Conservation (phyloP, 371 early-diverging fungal genomes). For the Syncephalastrum monosporum region DNA sequence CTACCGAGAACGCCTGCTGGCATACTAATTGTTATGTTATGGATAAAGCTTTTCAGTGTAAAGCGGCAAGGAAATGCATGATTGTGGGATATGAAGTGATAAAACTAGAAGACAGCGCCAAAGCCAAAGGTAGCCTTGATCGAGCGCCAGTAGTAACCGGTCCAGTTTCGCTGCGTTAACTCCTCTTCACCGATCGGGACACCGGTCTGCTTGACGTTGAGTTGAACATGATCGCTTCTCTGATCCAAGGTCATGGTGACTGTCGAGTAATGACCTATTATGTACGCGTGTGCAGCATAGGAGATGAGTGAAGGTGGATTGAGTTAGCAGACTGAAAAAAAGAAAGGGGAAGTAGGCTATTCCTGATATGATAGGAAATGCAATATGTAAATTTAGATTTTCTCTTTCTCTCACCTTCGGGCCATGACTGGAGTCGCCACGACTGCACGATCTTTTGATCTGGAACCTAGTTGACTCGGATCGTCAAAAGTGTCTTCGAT, state of each 20-base stretch:
- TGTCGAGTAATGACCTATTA: constrained; percentile 73
- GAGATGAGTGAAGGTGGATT: too few relatives aligned
- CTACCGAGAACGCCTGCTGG: too few relatives aligned
- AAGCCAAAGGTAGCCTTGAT: constrained; percentile 91
- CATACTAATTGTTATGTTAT: too few relatives aligned
- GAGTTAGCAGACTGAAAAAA: neutral
- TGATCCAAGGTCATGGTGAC: constrained; percentile 79
- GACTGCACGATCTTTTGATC: constrained; percentile 80
- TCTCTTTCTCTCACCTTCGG: constrained; percentile 51
- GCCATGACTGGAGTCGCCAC: constrained; percentile 89
- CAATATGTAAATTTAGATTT: too few relatives aligned
- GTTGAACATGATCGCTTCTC: constrained; percentile 61
- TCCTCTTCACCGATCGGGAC: constrained; percentile 92
- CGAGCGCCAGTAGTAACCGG: constrained; percentile 89
- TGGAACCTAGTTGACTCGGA: constrained; percentile 31
- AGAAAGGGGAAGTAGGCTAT: too few relatives aligned
- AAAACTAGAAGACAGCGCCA: constrained; percentile 44
- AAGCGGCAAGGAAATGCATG: too few relatives aligned
- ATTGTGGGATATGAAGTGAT: too few relatives aligned
- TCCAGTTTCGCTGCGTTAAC: constrained; percentile 84
- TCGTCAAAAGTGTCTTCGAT: neutral
- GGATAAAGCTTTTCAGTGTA: neutral
- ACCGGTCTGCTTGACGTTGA: constrained; percentile 80
- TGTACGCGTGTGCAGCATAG: neutral
- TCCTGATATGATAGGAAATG: too few relatives aligned